Evolutionary conservation across 257 asterid species (phyloP).

Genomic region (Fraxinus pennsylvanica): DNA sequence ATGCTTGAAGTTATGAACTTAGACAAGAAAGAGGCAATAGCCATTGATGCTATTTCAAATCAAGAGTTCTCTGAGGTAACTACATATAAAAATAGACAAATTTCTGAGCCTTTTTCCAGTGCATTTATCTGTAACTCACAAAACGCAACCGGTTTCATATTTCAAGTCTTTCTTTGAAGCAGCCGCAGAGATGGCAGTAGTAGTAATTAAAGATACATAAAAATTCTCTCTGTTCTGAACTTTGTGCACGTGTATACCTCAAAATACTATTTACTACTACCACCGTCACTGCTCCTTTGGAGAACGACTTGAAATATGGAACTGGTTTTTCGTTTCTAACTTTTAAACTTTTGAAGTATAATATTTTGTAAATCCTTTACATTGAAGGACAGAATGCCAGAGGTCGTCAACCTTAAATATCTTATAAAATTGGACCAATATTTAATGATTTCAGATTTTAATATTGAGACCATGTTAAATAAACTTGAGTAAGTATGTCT

Average conservation of each 20-base stretch:
- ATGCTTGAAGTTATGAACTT: conserved; percentile 85
- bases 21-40: conserved; percentile 71
- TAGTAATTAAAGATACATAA: conserved; percentile 1
- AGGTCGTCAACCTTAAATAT: not conserved
- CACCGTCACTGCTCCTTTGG: not conserved
- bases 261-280: not conserved
- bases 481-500: not conserved
- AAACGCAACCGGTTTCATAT: not conserved
- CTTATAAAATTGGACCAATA: not conserved
- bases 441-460: conserved; percentile 14
- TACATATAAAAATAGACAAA: not conserved
- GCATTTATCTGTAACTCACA: conserved; percentile 31
- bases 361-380: not conserved
- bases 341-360: not conserved
- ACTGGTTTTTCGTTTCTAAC: conserved; percentile 5
- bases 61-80: conserved; percentile 84
- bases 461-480: conserved; percentile 3
- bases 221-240: not conserved
- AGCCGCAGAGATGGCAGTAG: not conserved
- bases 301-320: not conserved
- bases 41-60: conserved; percentile 77
- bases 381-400: not conserved
- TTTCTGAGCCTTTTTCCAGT: conserved; percentile 27
- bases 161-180: conserved; percentile 6
- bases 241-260: not conserved